Conservation (phyloP, 768 basidiomycete genomes). For the Sutorius australiensis region DNA sequence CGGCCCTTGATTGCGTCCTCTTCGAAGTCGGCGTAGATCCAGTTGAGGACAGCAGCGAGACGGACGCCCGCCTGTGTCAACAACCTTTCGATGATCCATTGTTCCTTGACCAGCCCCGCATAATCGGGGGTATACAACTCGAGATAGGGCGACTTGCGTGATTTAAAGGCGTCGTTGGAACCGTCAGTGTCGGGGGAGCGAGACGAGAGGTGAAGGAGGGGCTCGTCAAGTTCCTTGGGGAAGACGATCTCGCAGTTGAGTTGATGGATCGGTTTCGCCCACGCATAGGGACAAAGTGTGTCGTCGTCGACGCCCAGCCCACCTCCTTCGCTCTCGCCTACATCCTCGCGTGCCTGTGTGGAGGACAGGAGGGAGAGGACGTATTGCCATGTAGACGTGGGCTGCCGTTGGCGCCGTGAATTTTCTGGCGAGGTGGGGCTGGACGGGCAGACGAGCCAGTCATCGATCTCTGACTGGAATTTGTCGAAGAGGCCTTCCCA, state of each 20-base stretch:
- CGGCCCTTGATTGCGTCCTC: neutral
- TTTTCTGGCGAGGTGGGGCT: neutral
- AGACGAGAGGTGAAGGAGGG: constrained; percentile 32
- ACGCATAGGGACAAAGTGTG: constrained; percentile 69
- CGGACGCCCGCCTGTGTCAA: constrained; percentile 81
- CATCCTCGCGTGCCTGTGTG: neutral
- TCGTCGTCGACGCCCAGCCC: constrained; percentile 47
- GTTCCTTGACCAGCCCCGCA: constrained; percentile 58
- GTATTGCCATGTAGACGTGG: constrained; percentile 27
- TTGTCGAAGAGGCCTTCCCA: constrained; percentile 75
- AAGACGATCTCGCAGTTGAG: constrained; percentile 84
- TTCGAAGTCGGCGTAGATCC: constrained; percentile 44
- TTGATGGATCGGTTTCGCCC: constrained; percentile 67
- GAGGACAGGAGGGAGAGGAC: constrained; percentile 9
- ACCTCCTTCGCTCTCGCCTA: constrained; percentile 14
- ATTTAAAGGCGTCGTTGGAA: neutral
- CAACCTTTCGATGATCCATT: constrained; percentile 75
- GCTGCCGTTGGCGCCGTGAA: constrained; percentile 4
- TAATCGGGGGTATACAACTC: constrained; percentile 85
- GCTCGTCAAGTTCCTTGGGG: constrained; percentile 63
- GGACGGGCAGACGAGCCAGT: constrained; percentile 69
- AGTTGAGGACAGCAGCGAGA: constrained; percentile 80
- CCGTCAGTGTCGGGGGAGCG: neutral
- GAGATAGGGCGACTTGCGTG: constrained; percentile 38
- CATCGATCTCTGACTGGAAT: constrained; percentile 56